Evolutionary conservation across 208 protist species (phyloP).

Genomic region (Phytomonas sp.): DNA sequence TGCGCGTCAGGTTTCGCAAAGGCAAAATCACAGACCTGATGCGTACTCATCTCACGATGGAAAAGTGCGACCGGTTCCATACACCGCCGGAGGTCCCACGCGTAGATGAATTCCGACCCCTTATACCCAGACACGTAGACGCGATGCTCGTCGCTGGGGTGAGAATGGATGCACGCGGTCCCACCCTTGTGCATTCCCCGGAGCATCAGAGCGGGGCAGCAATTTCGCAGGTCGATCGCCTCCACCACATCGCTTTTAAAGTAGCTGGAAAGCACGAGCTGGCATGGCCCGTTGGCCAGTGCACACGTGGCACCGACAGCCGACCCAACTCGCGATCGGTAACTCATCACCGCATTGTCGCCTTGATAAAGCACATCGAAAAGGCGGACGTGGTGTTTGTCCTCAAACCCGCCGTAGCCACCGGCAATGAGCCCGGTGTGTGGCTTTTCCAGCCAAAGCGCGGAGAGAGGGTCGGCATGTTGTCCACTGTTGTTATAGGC

Average conservation of each 20-base stretch:
- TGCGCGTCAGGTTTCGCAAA: constrained; percentile 1
- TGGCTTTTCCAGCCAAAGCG: constrained; percentile 30
- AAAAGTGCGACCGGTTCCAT: neutral
- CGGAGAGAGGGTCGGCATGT: constrained; percentile 29
- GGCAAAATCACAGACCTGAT: constrained; percentile 9
- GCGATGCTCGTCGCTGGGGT: constrained; percentile 14
- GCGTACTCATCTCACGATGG: neutral
- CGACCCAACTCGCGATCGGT: constrained; percentile 18
- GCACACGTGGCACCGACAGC: constrained; percentile 12
- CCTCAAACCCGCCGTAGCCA: constrained; percentile 66
- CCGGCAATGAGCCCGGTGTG: constrained; percentile 21
- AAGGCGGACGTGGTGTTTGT: constrained; percentile 50
- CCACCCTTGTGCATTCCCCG: constrained; percentile 18
- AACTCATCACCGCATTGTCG: constrained; percentile 25
- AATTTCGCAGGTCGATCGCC: constrained; percentile 46
- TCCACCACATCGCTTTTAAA: constrained; percentile 44
- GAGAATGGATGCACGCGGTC: constrained; percentile 14
- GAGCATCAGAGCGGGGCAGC: constrained; percentile 38
- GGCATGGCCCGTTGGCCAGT: constrained; percentile 18
- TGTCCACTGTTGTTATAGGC: constrained; percentile 47
- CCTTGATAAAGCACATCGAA: constrained; percentile 61
- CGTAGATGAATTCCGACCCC: neutral
- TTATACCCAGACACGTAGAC: constrained; percentile 18
- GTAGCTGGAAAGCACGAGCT: constrained; percentile 43
- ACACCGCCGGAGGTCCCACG: constrained; percentile 7